Evolutionary conservation across 192 early-diverging fungal genomes (phyloP).

Genomic region (Entrophospora sp.): DNA sequence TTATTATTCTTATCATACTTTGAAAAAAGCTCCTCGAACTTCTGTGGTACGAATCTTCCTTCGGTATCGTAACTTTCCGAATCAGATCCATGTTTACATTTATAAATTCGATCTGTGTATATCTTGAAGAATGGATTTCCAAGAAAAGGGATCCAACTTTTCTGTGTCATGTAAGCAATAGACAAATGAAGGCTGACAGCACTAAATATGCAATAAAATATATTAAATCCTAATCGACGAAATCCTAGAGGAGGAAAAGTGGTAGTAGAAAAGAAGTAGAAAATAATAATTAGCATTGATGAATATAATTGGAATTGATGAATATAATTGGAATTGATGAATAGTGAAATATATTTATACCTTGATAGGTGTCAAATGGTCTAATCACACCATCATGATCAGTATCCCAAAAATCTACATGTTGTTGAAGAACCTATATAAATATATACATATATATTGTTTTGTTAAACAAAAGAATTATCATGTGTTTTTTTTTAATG

Average conservation of each 20-base stretch:
- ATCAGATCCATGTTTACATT: slow-evolving; percentile 45
- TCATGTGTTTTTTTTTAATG: background rate
- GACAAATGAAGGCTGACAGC: slow-evolving; percentile 31
- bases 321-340: background rate
- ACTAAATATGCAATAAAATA: slow-evolving; percentile 29
- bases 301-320: background rate
- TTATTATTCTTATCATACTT: slow-evolving; percentile 31
- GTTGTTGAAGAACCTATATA: slow-evolving; percentile 39
- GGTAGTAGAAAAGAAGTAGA: background rate
- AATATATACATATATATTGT: background rate
- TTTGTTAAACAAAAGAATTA: no score
- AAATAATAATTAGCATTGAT: no score
- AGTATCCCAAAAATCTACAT: slow-evolving; percentile 42
- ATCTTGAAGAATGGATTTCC: slow-evolving; percentile 37
- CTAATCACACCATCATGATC: slow-evolving; percentile 35
- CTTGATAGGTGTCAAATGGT: slow-evolving; percentile 26
- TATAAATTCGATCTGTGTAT: slow-evolving; percentile 37
- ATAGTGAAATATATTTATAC: background rate
- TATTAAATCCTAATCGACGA: slow-evolving; percentile 35
- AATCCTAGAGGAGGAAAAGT: slow-evolving; percentile 25
- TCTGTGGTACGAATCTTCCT: slow-evolving; percentile 40
- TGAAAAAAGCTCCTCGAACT: slow-evolving; percentile 44
- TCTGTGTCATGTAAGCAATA: slow-evolving; percentile 29
- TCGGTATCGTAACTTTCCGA: slow-evolving; percentile 36
- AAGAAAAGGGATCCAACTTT: slow-evolving; percentile 31